Conservation (phyloP, 768 basidiomycete genomes). For the Podaxis sp. region DNA sequence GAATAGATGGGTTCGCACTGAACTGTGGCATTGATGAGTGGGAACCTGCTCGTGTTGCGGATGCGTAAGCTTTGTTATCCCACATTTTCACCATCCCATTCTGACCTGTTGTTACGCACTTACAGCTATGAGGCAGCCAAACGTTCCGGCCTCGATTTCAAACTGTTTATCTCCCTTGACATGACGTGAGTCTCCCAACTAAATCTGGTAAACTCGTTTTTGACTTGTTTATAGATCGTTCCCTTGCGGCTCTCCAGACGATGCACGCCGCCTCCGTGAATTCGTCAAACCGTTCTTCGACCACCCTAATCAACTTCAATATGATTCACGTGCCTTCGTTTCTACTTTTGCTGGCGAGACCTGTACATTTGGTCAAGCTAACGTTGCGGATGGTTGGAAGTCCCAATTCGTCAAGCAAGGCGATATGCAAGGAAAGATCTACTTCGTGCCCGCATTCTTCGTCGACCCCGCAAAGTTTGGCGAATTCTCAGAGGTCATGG, state of each 20-base stretch:
- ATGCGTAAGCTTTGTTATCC: constrained; percentile 47
- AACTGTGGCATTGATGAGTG: constrained; percentile 67
- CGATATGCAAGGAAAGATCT: constrained; percentile 45
- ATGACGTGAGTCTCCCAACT: constrained; percentile 53
- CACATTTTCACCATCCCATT: background rate
- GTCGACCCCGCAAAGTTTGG: constrained; percentile 48
- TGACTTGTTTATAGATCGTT: constrained; percentile 38
- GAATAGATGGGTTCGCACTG: constrained; percentile 70
- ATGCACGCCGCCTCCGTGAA: constrained; percentile 49
- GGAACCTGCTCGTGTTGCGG: constrained; percentile 58
- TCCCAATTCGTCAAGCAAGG: constrained; percentile 47
- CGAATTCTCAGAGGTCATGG: constrained; percentile 45
- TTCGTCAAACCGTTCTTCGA: constrained; percentile 52
- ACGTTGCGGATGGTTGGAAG: constrained; percentile 53
- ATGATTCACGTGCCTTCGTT: constrained; percentile 47
- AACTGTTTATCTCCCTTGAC: constrained; percentile 76
- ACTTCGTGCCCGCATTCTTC: constrained; percentile 74
- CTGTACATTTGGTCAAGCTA: constrained; percentile 63
- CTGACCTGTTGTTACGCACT: constrained; percentile 5
- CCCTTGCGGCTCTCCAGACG: constrained; percentile 45
- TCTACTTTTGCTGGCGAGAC: constrained; percentile 72
- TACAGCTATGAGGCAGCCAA: constrained; percentile 54
- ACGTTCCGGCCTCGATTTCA: constrained; percentile 54
- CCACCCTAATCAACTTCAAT: constrained; percentile 59
- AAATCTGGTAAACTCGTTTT: background rate